Conservation (phyloP, 139 green algal species). For the Diplosphaera chodatii region DNA sequence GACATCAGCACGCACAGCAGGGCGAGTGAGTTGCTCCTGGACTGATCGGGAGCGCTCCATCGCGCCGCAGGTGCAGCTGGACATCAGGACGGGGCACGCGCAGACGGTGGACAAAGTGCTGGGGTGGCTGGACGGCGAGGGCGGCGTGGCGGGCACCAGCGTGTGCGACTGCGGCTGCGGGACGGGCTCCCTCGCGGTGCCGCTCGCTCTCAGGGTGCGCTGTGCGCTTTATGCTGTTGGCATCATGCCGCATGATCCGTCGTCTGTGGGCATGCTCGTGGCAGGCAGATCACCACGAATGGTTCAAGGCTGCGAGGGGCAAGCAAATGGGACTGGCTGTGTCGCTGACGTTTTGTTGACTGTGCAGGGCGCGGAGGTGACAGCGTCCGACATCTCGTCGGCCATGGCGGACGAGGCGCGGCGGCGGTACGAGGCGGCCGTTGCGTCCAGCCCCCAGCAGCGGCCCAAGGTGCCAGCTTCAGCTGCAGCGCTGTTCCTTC, state of each 20-base stretch:
- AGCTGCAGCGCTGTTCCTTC: too few species aligned
- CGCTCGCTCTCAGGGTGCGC: constrained; percentile 60
- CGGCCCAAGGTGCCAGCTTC: constrained; percentile 1
- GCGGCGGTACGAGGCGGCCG: constrained; percentile 39
- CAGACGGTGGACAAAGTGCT: constrained; percentile 98
- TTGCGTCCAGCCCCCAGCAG: constrained; percentile 28
- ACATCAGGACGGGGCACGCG: constrained; percentile 90
- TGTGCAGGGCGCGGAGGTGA: constrained; percentile 65
- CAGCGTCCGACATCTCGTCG: constrained; percentile 84
- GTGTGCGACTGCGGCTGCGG: constrained; percentile 91
- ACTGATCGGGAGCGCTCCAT: too few species aligned
- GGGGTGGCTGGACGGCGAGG: constrained; percentile 79
- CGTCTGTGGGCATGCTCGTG: too few species aligned
- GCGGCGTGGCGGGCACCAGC: constrained; percentile 62
- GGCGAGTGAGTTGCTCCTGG: too few species aligned
- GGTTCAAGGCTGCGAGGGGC: too few species aligned
- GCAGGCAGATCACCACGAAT: too few species aligned
- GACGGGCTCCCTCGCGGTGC: constrained; percentile 80
- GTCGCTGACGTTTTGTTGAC: background rate
- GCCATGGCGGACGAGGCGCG: constrained; percentile 70
- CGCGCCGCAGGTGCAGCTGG: constrained; percentile 85
- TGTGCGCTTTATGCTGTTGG: too few species aligned
- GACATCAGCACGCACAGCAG: too few species aligned
- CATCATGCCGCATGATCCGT: too few species aligned
- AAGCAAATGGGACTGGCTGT: too few species aligned